Conservation (phyloP, 768 basidiomycete genomes). For the Ephemerocybe angulata region DNA sequence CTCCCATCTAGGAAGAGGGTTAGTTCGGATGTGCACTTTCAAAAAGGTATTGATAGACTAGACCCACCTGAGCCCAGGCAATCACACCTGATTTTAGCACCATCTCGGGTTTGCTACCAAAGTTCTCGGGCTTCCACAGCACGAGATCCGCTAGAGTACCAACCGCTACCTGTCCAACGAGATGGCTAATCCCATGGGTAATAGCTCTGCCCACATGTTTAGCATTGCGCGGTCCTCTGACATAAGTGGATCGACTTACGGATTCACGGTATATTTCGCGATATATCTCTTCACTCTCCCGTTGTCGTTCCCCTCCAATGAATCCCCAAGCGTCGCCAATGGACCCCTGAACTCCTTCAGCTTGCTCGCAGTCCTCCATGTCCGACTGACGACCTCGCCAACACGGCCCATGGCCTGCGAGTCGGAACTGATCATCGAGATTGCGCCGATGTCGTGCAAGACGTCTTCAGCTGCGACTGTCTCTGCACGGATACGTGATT, state of each 20-base stretch:
- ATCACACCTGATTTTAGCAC: constrained; percentile 95
- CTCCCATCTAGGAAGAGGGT: constrained; percentile 72
- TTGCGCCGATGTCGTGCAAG: constrained; percentile 87
- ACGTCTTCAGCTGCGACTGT: constrained; percentile 98
- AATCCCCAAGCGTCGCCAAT: constrained; percentile 65
- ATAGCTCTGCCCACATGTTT: constrained; percentile 60
- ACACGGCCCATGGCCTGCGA: constrained; percentile 99
- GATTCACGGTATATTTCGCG: constrained; percentile 96
- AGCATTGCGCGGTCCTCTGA: not conserved
- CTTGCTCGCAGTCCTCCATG: constrained; percentile 97
- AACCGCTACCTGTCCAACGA: constrained; percentile 78
- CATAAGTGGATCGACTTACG: constrained; percentile 50
- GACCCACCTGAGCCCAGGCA: constrained; percentile 76
- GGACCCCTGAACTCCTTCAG: constrained; percentile 80
- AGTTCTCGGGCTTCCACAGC: constrained; percentile 91
- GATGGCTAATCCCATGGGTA: constrained; percentile 85
- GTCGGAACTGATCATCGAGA: constrained; percentile 95
- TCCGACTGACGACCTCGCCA: constrained; percentile 87
- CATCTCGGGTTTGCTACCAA: constrained; percentile 91
- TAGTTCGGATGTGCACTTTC: not conserved
- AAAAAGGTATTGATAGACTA: not conserved
- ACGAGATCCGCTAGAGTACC: constrained; percentile 92
- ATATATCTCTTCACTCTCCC: constrained; percentile 91
- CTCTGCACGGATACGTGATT: constrained; percentile 94
- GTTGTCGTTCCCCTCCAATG: constrained; percentile 65